Evolutionary conservation across 768 basidiomycete genomes (phyloP), one percentile per base, ranked within the genome.

Genomic region (Tricholoma furcatifolium): DNA sequence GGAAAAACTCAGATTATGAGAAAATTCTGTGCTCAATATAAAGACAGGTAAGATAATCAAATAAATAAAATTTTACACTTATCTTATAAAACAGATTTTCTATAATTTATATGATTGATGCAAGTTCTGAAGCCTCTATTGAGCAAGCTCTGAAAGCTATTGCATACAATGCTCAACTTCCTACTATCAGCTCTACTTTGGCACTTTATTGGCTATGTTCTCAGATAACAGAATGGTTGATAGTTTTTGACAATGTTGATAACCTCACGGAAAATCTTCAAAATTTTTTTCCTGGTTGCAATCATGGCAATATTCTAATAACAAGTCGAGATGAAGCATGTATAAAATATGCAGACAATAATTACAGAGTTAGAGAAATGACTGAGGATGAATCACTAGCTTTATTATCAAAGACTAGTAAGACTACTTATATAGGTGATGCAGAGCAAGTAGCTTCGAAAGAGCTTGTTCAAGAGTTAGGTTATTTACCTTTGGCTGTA

Each of bases 261-360:
- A 34, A 48, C 15, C 17, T 23, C 8, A 23, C 17, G 9, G 1
- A 49, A 1, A n/a, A 54, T 18, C 36, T 54, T 1, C 4, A 2
- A 6, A 1, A 38, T 15, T 44, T 14, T 15, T 49, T 54, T 18
- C 53, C 53, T 43, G 9, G 1, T 0, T 43, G 47, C 20, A 27
- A 15, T n/a, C 34, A 54, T 44, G 53, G 53, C 4, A 54, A 49
- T 45, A 45, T 54, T n/a, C n/a, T 54, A 9, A 49, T 50, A 31
- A 54, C 53, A 20, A 54, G 40, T 6, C n/a, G 47, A 23, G 42
- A 48, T 38, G 18, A 30, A 21, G 35, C 15, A n/a, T 43, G 11
- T 9, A 24, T 3, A 17, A 23, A 6, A 1, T 23, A 43, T 23
- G 53, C 53, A 23, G 18, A 43, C 12, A 2, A 35, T 8, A n/a